Evolutionary conservation across 148 eudicot genomes (phyloP).

Genomic region (Rhododendron molle): DNA sequence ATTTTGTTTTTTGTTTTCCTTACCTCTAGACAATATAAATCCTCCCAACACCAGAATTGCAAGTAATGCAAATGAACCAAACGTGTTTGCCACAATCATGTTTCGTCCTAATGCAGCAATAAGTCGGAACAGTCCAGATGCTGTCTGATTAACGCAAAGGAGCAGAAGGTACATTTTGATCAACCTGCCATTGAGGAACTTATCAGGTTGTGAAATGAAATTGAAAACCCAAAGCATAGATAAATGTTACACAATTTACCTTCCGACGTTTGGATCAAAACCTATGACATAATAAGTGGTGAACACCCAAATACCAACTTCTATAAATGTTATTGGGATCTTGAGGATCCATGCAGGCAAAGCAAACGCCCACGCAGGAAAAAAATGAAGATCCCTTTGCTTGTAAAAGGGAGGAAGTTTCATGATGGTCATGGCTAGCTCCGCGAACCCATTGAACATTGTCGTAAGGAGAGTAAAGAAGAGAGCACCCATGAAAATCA

Average conservation of each 20-base stretch:
- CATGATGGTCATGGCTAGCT: conserved; percentile 57
- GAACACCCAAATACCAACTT: conserved; percentile 57
- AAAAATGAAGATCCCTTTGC: conserved; percentile 75
- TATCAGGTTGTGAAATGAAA: not conserved
- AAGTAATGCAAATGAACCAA: conserved; percentile 28
- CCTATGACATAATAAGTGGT: conserved; percentile 71
- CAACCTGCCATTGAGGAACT: conserved; percentile 20
- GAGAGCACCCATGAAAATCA: conserved; percentile 65
- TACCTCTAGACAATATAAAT: conserved; percentile 35
- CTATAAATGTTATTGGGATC: conserved; percentile 61
- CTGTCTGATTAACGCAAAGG: conserved; percentile 22
- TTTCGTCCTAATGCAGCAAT: conserved; percentile 29
- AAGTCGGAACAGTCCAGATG: conserved; percentile 30
- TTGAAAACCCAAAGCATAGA: not conserved
- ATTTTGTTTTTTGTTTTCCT: not conserved
- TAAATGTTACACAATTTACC: conserved; percentile 11
- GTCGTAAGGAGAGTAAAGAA: conserved; percentile 44
- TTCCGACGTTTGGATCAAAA: conserved; percentile 56
- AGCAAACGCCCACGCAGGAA: conserved; percentile 81
- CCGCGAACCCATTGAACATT: conserved; percentile 69
- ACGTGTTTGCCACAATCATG: conserved; percentile 33
- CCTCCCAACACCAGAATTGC: conserved; percentile 27
- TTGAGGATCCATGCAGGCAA: conserved; percentile 73
- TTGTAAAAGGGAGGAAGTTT: conserved; percentile 80
- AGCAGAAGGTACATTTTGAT: conserved; percentile 26